phyloP scores from a whole-genome alignment of 2,329 filamentous ascomycete species.

The Fusarium albosuccineum region DNA sequence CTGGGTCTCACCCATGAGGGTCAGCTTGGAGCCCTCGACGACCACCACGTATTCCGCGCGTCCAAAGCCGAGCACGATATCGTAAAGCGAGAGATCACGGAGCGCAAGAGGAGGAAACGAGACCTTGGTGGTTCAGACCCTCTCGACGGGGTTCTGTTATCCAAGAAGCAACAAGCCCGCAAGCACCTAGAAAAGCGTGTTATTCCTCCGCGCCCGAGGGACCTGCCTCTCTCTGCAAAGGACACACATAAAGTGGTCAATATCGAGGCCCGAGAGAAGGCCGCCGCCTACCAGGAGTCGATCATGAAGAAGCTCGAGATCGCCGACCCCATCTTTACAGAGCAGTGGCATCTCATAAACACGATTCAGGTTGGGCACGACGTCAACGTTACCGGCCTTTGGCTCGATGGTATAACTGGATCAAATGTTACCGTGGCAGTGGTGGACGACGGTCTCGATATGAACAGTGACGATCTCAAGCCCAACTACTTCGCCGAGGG shows the following conservation, averaged over 20 bases:
- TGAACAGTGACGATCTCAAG: slow-evolving; percentile 93
- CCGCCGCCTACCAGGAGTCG: slow-evolving; percentile 68
- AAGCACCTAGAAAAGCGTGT: slow-evolving; percentile 67
- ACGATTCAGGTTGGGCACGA: slow-evolving; percentile 85
- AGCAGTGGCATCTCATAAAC: slow-evolving; percentile 98
- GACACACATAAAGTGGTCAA: slow-evolving; percentile 1
- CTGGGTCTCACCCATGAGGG: slow-evolving; percentile 87
- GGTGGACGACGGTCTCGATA: slow-evolving; percentile 95
- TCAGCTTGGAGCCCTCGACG: slow-evolving; percentile 78
- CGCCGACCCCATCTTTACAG: slow-evolving; percentile 87
- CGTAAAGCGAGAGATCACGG: slow-evolving; percentile 66
- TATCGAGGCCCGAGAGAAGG: slow-evolving; percentile 51
- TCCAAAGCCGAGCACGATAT: slow-evolving; percentile 72
- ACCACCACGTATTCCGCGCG: slow-evolving; percentile 90
- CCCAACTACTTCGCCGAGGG: slow-evolving; percentile 94
- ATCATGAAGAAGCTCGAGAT: slow-evolving; percentile 80
- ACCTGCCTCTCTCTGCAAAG: slow-evolving; percentile 26
- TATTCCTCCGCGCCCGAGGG: slow-evolving; percentile 56
- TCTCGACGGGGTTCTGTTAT: slow-evolving; percentile 81
- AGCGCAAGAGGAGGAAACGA: slow-evolving; percentile 73
- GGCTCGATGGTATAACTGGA: slow-evolving; percentile 91
- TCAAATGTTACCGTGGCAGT: slow-evolving; percentile 91
- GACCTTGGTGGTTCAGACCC: slow-evolving; percentile 65
- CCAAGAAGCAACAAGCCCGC: slow-evolving; percentile 77
- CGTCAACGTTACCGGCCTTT: slow-evolving; percentile 94